Evolutionary conservation across 345 rosid genomes (phyloP).

Genomic region (Acer saccharum): DNA sequence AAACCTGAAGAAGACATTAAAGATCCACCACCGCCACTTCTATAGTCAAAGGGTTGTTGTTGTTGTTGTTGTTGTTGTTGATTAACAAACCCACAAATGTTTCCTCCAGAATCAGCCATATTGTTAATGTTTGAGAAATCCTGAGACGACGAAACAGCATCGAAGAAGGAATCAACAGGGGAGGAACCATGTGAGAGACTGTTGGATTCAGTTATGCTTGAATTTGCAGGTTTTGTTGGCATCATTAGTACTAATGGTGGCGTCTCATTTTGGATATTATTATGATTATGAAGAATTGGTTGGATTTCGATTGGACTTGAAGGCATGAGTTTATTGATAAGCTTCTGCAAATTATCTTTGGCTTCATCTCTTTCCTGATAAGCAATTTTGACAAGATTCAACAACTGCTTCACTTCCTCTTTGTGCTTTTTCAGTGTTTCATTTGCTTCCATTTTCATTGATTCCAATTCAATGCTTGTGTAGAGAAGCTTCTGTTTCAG

Average conservation of each 20-base stretch:
- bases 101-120: slow-evolving; percentile 40
- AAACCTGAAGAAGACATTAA: slow-evolving; percentile 14
- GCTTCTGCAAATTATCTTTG: slow-evolving; percentile 56
- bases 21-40: slow-evolving; percentile 14
- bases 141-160: slow-evolving; percentile 68
- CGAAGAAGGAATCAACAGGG: slow-evolving; percentile 70
- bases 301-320: slow-evolving; percentile 22
- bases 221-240: slow-evolving; percentile 49
- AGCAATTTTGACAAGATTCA: slow-evolving; percentile 58
- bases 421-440: slow-evolving; percentile 56
- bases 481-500: slow-evolving; percentile 69
- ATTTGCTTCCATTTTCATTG: slow-evolving; percentile 59
- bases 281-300: slow-evolving; percentile 15
- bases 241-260: slow-evolving; percentile 23
- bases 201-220: slow-evolving; percentile 84
- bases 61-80: slow-evolving; percentile 8
- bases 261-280: slow-evolving; percentile 18
- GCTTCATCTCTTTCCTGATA: slow-evolving; percentile 87
- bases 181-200: slow-evolving; percentile 68
- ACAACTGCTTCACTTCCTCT: slow-evolving; percentile 48
- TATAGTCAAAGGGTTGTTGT: slow-evolving; percentile 6
- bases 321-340: slow-evolving; percentile 45
- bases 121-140: slow-evolving; percentile 67
- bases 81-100: slow-evolving; percentile 24
- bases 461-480: slow-evolving; percentile 59